Evolutionary conservation across 1,284 basidiomycete species (phyloP).

Genomic region (Wallemia mellicola): DNA sequence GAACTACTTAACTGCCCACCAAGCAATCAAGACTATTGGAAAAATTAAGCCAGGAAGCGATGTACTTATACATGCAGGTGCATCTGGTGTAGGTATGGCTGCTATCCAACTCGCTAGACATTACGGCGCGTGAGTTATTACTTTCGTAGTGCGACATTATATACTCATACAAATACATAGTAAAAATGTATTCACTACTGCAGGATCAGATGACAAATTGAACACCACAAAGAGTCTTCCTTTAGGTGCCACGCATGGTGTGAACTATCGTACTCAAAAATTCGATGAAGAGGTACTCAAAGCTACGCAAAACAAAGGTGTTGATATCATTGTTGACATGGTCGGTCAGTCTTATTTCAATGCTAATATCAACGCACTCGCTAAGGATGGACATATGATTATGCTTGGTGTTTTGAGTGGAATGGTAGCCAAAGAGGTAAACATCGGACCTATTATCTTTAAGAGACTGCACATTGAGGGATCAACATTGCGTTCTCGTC

Average conservation of each 20-base stretch:
- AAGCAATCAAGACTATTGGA: constrained; percentile 41
- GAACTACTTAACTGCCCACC: constrained; percentile 61
- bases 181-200: constrained; percentile 45
- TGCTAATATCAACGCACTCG: constrained; percentile 46
- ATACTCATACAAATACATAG: constrained; percentile 21
- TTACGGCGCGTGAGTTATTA: constrained; percentile 24
- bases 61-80: constrained; percentile 65
- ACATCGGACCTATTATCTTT: constrained; percentile 37
- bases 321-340: constrained; percentile 59
- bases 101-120: constrained; percentile 62
- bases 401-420: constrained; percentile 24
- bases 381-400: constrained; percentile 39
- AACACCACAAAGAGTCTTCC: constrained; percentile 31
- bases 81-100: constrained; percentile 66
- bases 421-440: constrained; percentile 27
- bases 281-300: constrained; percentile 37
- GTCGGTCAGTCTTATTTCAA: constrained; percentile 56
- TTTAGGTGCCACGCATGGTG: constrained; percentile 37
- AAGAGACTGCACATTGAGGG: constrained; percentile 76
- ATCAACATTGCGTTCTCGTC: constrained; percentile 52
- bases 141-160: not conserved
- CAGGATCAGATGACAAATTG: constrained; percentile 57
- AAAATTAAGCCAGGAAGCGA: constrained; percentile 37
- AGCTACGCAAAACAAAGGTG: constrained; percentile 31
- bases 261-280: constrained; percentile 62